Conservation (phyloP, 176 grass and related monocot species). For the Puya raimondii region DNA sequence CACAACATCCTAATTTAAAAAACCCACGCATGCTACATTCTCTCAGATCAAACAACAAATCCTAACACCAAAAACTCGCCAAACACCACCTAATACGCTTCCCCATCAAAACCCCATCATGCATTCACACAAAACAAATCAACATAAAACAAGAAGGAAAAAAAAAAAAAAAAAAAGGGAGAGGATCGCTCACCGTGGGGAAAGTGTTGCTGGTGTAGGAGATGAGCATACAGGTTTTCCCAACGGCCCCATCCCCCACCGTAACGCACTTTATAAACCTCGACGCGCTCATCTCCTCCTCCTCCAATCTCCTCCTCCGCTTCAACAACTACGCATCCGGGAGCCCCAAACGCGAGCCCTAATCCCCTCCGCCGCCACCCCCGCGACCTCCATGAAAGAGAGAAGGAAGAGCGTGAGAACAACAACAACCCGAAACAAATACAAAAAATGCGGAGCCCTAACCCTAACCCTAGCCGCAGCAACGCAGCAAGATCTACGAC, state of each 20-base stretch:
- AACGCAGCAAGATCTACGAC: slow-evolving; percentile 2
- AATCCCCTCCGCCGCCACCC: neutral
- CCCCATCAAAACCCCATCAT: neutral
- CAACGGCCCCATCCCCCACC: slow-evolving; percentile 34
- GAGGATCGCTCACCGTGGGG: slow-evolving; percentile 16
- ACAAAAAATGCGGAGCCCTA: neutral
- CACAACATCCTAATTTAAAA: neutral
- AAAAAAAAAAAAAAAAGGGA: neutral
- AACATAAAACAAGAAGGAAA: neutral
- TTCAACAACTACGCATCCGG: slow-evolving; percentile 7
- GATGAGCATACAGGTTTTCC: slow-evolving; percentile 45
- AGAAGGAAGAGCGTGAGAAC: too few relatives aligned
- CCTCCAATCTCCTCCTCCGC: slow-evolving; percentile 2
- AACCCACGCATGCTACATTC: neutral
- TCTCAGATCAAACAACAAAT: slow-evolving; percentile 1
- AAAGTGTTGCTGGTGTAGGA: slow-evolving; percentile 44
- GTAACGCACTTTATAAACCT: slow-evolving; percentile 48
- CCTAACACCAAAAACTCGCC: neutral
- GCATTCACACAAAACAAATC: neutral
- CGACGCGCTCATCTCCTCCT: slow-evolving; percentile 36
- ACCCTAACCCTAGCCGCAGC: neutral
- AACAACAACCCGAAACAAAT: too few relatives aligned
- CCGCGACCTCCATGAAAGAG: neutral
- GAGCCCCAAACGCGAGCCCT: slow-evolving; percentile 2
- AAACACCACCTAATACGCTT: neutral